These are phyloP conservation scores for Pseudogymnoascus verrucosus DNA, from an alignment of 2,329 filamentous ascomycete genomes.

Conservation along the genomic window DNA sequence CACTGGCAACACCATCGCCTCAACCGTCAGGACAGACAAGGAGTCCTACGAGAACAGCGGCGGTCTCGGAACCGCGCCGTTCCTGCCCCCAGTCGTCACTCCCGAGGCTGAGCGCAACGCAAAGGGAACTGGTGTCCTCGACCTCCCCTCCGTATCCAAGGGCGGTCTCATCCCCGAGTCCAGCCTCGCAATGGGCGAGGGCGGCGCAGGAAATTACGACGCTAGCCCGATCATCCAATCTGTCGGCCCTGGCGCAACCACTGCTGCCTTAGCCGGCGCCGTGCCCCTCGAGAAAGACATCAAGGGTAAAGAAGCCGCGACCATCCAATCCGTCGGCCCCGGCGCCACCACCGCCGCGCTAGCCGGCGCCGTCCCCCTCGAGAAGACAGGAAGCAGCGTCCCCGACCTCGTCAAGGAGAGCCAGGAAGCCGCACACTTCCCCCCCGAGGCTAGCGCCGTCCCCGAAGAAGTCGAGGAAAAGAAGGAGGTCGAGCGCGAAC, in stretches of 20 bases:
- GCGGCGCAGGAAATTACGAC: slow-evolving; percentile 40
- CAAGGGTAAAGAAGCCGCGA: background rate
- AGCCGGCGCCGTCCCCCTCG: slow-evolving; percentile 36
- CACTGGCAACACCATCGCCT: slow-evolving; percentile 59
- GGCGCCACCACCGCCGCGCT: slow-evolving; percentile 34
- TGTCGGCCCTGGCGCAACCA: slow-evolving; percentile 38
- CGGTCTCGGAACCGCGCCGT: slow-evolving; percentile 36
- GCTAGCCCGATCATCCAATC: slow-evolving; percentile 38
- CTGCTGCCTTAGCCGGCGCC: slow-evolving; percentile 34
- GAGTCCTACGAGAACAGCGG: slow-evolving; percentile 80
- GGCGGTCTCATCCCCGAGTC: slow-evolving; percentile 70
- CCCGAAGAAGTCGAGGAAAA: slow-evolving; percentile 62
- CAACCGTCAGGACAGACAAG: slow-evolving; percentile 69
- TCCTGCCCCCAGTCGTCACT: slow-evolving; percentile 32
- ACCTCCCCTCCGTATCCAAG: slow-evolving; percentile 48
- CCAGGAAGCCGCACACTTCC: slow-evolving; percentile 55
- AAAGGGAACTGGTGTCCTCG: slow-evolving; percentile 33
- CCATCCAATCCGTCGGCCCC: slow-evolving; percentile 43
- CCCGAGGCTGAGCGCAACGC: slow-evolving; percentile 30
- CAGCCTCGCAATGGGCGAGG: slow-evolving; percentile 56
- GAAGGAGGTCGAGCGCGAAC: slow-evolving; percentile 61
- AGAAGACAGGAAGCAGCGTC: slow-evolving; percentile 37
- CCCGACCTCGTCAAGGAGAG: slow-evolving; percentile 63
- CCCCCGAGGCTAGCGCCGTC: slow-evolving; percentile 61
- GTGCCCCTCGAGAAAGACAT: slow-evolving; percentile 32